phyloP scores from a whole-genome alignment of 495 filamentous ascomycete genomes.

The Parathielavia hyrcaniae region DNA sequence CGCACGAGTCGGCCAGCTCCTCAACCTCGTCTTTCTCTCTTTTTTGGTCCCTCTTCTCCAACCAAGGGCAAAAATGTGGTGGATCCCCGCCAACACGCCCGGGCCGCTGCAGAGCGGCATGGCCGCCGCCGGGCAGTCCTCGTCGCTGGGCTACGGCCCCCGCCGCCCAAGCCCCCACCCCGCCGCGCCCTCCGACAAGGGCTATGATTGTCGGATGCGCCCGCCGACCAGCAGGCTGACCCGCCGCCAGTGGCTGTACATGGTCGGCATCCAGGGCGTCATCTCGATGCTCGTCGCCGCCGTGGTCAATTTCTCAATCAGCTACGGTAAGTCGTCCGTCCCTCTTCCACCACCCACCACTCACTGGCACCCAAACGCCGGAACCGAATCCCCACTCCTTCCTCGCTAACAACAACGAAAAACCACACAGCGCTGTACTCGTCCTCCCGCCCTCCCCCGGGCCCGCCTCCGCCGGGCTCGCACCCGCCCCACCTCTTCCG shows the following conservation, averaged over 20 bases:
- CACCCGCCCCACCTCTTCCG: constrained; percentile 40
- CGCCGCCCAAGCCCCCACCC: neutral
- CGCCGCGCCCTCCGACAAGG: neutral
- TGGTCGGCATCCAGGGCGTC: constrained; percentile 37
- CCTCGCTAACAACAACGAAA: neutral
- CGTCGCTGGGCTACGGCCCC: too few species aligned
- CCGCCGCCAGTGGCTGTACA: constrained; percentile 36
- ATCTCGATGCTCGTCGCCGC: constrained; percentile 36
- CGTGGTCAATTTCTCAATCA: constrained; percentile 43
- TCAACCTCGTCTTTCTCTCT: neutral
- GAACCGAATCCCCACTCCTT: too few species aligned
- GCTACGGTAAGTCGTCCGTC: constrained; percentile 32
- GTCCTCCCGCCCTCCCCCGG: constrained; percentile 17
- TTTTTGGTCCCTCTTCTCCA: too few species aligned
- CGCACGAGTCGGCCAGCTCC: neutral
- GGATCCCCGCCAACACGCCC: too few species aligned
- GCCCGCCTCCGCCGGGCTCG: constrained; percentile 33
- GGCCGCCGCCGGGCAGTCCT: too few species aligned
- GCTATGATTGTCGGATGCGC: constrained; percentile 10
- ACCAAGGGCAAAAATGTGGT: too few species aligned
- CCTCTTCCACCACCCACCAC: neutral
- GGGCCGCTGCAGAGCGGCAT: too few species aligned
- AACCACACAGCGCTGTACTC: constrained; percentile 27
- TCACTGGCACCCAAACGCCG: neutral
- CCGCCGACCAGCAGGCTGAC: constrained; percentile 34